A percentile compares a stretch with the other conserved stretches of the same genome.
phyloP scores from a whole-genome alignment of 176 grass and related monocot genomes.

The Triticum turgidum region DNA sequence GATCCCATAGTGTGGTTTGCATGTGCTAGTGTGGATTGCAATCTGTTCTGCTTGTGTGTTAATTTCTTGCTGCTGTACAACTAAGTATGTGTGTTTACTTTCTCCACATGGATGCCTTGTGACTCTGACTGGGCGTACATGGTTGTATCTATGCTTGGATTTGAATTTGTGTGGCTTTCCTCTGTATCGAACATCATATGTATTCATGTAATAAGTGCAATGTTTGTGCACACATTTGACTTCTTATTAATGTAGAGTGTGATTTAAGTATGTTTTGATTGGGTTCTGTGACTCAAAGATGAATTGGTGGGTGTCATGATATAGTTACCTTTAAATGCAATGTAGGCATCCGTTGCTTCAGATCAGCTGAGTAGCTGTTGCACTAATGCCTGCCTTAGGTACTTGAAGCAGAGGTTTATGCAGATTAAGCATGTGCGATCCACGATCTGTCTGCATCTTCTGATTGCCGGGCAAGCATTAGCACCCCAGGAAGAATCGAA shows the following conservation, averaged over 20 bases:
- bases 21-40: not conserved
- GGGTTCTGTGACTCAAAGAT: not conserved
- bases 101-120: not conserved
- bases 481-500: too few relatives aligned
- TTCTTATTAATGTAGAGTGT: not conserved
- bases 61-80: not conserved
- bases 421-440: not conserved
- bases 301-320: not conserved
- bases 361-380: not conserved
- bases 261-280: not conserved
- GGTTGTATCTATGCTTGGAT: not conserved
- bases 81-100: not conserved
- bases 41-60: not conserved
- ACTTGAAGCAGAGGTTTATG: not conserved
- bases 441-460: not conserved
- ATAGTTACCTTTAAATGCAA: not conserved
- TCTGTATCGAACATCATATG: not conserved
- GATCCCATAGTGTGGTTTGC: conserved; percentile 6
- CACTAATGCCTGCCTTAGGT: not conserved
- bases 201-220: not conserved
- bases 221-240: not conserved
- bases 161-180: not conserved
- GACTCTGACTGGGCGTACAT: not conserved
- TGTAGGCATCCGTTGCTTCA: not conserved
- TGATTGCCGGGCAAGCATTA: not conserved